Conservation (phyloP, 257 asterid species). For the Parsonsia alboflavescens region DNA sequence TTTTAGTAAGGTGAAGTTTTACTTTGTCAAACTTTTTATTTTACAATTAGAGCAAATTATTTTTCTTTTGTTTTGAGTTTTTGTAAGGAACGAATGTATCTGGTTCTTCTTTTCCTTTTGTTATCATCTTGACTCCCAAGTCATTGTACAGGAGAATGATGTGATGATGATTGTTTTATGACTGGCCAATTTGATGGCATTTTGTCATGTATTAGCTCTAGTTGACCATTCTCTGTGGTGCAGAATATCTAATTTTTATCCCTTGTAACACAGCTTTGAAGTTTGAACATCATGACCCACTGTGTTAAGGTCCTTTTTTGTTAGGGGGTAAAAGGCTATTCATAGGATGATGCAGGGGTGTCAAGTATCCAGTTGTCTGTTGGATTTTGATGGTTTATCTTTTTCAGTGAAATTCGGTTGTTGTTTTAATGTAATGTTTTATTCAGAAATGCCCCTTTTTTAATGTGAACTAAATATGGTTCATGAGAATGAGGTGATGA, state of each 20-base stretch:
- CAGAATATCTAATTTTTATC: neutral
- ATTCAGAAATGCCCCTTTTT: neutral
- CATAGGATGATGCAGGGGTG: neutral
- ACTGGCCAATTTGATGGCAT: conserved; percentile 48
- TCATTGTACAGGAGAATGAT: conserved; percentile 21
- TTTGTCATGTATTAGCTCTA: conserved; percentile 63
- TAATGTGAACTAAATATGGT: neutral
- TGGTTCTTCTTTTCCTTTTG: neutral
- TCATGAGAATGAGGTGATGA: conserved; percentile 29
- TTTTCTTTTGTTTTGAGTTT: neutral
- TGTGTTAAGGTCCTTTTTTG: neutral
- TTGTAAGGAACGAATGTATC: neutral
- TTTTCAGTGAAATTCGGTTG: neutral
- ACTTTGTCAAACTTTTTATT: neutral
- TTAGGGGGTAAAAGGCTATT: neutral
- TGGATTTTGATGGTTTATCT: neutral
- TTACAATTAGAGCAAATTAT: neutral
- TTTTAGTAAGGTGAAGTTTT: neutral
- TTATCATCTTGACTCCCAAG: neutral
- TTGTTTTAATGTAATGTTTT: neutral
- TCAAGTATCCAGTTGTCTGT: neutral
- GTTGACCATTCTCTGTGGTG: conserved; percentile 33
- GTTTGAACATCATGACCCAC: neutral
- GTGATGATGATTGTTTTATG: conserved; percentile 28
- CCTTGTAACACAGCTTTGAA: no score